phyloP scores from a whole-genome alignment of 257 asterid genomes.

The Cruciata laevipes region DNA sequence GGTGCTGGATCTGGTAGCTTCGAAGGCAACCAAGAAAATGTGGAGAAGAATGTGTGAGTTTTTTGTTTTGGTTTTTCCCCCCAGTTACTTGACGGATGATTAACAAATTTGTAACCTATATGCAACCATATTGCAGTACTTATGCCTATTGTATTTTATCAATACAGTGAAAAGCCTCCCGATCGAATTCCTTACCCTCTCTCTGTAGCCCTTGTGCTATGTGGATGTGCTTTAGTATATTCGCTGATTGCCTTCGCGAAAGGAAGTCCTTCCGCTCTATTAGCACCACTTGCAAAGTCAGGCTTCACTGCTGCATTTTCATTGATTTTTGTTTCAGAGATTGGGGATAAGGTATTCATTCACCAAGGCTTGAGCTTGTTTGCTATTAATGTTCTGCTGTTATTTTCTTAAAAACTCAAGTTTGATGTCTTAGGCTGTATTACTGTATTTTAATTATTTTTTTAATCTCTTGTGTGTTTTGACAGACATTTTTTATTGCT shows the following conservation, averaged over 20 bases:
- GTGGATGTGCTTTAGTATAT: slow-evolving; percentile 60
- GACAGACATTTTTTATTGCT: slow-evolving; percentile 79
- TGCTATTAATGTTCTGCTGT: background rate
- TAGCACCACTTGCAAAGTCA: slow-evolving; percentile 73
- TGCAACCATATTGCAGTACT: slow-evolving; percentile 24
- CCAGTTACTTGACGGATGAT: background rate
- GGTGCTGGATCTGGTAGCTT: slow-evolving; percentile 55
- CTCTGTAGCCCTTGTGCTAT: slow-evolving; percentile 66
- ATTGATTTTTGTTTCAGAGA: slow-evolving; percentile 83
- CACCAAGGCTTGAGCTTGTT: slow-evolving; percentile 4
- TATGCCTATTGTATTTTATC: slow-evolving; percentile 27
- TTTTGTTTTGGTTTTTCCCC: background rate
- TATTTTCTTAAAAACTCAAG: background rate
- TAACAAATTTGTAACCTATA: background rate
- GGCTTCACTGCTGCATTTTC: slow-evolving; percentile 97
- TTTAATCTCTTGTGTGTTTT: slow-evolving; percentile 15
- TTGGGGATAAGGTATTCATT: slow-evolving; percentile 82
- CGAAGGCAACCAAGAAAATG: slow-evolving; percentile 35
- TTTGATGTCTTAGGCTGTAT: background rate
- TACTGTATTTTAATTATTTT: background rate
- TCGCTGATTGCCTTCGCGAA: slow-evolving; percentile 49
- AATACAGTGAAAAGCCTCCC: slow-evolving; percentile 49
- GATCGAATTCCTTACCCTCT: slow-evolving; percentile 61
- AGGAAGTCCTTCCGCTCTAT: slow-evolving; percentile 55
- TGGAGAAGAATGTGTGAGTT: slow-evolving; percentile 32